Evolutionary conservation across 2,329 filamentous ascomycete species (phyloP), one percentile per base, ranked within the genome.

Genomic region (Elsinoe arachidis): DNA sequence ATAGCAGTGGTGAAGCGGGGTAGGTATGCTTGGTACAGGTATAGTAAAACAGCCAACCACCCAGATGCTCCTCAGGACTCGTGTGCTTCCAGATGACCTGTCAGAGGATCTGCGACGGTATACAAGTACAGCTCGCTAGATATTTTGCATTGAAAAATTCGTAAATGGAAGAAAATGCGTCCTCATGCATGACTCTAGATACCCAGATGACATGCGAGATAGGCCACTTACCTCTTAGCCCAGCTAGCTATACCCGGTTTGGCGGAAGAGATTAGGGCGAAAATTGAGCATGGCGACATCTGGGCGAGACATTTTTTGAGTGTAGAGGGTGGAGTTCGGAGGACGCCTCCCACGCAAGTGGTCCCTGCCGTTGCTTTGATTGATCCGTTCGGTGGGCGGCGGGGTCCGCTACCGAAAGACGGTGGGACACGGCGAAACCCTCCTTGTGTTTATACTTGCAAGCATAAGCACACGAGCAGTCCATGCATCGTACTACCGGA

Each of bases 251-350:
- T 46, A 46, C 41, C 41, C 41, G 10, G 21, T 46, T 46, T n/a
- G 41, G 41, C 41, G 41, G 19, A 46, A 23, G 41, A 51, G 11
- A 14, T 17, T 51, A 51, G 46, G 46, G 46, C 46, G 34, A 51
- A 51, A 51, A 51, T 37, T 37, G 26, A 34, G 46, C 15, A 51
- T 34, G 46, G 46, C 33, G 46, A 51, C 23, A 51, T 51, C 46
- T 51, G 14, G 23, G 46, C 46, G 33, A 51, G 23, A 33, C 23
- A 19, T 34, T n/a, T 34, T 35, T 51, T 33, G 15, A 33, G 15
- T 17, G 26, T 21, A 35, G n/a, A 26, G n/a, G 46, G 33, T 51
- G 11, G 12, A 34, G 11, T 33, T 35, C 15, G 23, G 46, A 12
- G 46, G 33, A 26, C 23, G 46, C 46, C 46, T 51, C 46, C 5